Evolutionary conservation across 169 alveolate genomes (phyloP), one percentile per base, ranked within the genome.

Genomic region (Eimeria tenella): DNA sequence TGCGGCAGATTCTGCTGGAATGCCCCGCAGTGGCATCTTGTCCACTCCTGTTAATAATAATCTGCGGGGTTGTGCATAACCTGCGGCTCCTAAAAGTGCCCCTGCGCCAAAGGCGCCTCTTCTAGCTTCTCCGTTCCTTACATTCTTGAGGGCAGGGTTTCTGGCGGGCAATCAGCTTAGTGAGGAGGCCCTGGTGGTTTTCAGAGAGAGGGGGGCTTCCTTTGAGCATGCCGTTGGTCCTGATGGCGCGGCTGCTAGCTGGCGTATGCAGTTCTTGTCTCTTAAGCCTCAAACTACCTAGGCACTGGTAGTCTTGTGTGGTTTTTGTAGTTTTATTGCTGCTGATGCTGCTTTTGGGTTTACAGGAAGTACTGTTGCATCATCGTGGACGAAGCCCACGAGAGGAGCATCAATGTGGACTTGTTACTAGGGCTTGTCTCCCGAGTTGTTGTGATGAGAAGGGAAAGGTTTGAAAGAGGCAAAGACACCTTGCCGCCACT

Each of bases 321-420:
- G 1, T 13, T 42, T 42, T 73, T 10, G 0, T 10, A 42, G 52
- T 42, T 42, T 73, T 10, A 10, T 10, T 9, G 9, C 19, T 42
- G 49, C 49, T 82, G 17, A 23, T 31, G 42, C 42, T 31, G 42
- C 42, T 31, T 31, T 31, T 31, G 42, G 42, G 42, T 31, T 31
- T 42, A 23, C 94, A 98, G 98, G 42, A 97, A 98, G 90, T 99
- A 99, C 96, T 96, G 99, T 42, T 99, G 98, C 25, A 97, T 99
- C 55, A 97, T 99, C 62, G 98, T 99, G 87, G 99, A 99, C 96
- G 99, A 99, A 96, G 99, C 99, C 31, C 99, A 99, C 96, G 99
- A 99, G 93, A 97, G 99, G 96, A 98, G 99, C 90, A 98, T 99
- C 83, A 99, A 99, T 97, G 98, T 99, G 70, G 99, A 99, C 95